These are phyloP conservation scores for Calonectria naviculata DNA, from an alignment of 2,329 filamentous ascomycete genomes.

Conservation along the genomic window DNA sequence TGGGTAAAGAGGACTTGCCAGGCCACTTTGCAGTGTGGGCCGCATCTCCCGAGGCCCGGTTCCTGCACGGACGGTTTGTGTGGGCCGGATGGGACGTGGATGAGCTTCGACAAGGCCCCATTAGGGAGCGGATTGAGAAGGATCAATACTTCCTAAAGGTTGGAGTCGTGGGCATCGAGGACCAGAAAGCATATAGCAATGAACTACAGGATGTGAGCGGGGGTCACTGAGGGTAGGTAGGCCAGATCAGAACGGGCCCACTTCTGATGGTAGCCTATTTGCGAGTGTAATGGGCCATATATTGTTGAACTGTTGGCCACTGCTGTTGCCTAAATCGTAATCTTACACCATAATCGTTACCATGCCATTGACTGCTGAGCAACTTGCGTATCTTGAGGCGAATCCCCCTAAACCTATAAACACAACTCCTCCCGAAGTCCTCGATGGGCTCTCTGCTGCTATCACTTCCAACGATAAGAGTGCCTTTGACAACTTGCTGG, in stretches of 20 bases:
- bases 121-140: not conserved
- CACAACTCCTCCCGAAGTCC: not conserved
- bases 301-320: too few species aligned
- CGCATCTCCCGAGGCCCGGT: not conserved
- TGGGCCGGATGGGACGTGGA: not conserved
- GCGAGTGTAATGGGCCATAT: too few species aligned
- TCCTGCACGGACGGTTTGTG: not conserved
- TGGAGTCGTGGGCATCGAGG: not conserved
- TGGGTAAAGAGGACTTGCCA: not conserved
- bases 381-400: not conserved
- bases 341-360: too few species aligned
- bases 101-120: not conserved
- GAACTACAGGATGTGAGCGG: too few species aligned
- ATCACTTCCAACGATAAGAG: not conserved
- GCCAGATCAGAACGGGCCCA: too few species aligned
- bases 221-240: too few species aligned
- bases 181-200: too few species aligned
- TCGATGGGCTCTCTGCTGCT: not conserved
- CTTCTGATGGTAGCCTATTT: too few species aligned
- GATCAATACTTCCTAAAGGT: not conserved
- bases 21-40: not conserved
- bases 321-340: too few species aligned
- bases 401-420: not conserved
- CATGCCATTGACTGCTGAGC: not conserved
- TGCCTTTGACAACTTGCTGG: not conserved